Percentiles rank a stretch among this genome's conserved stretches.
phyloP scores from a whole-genome alignment of 345 rosid species.

The Syzygium aromaticum region DNA sequence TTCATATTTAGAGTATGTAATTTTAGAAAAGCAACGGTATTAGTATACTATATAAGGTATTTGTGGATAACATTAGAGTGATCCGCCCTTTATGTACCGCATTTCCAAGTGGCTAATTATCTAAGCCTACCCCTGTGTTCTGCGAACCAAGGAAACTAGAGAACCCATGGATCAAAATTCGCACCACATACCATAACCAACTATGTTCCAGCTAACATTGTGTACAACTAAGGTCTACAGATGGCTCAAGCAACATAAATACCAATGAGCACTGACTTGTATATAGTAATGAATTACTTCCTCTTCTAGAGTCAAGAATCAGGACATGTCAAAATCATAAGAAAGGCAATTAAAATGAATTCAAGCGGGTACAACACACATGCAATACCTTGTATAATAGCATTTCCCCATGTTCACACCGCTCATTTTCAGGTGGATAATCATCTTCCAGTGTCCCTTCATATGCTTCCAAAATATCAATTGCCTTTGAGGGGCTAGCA shows the following conservation, averaged over 20 bases:
- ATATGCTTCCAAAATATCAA: slow-evolving; percentile 95
- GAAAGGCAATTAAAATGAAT: background rate
- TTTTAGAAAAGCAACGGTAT: background rate
- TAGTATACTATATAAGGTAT: background rate
- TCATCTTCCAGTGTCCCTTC: slow-evolving; percentile 99
- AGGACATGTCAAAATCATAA: background rate
- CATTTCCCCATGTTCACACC: slow-evolving; percentile 96
- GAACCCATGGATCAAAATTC: background rate
- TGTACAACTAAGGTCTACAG: background rate
- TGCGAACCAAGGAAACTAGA: background rate
- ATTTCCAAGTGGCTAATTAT: background rate
- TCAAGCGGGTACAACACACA: background rate
- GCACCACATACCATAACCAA: background rate
- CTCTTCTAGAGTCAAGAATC: background rate
- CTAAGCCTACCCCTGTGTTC: background rate
- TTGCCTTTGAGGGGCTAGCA: slow-evolving; percentile 80
- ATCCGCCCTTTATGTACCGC: background rate
- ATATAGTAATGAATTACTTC: background rate
- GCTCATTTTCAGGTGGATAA: slow-evolving; percentile 96
- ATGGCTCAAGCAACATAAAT: background rate
- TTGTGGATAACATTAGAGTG: background rate
- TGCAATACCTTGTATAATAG: slow-evolving; percentile 80
- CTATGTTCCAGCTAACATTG: background rate
- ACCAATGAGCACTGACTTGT: background rate
- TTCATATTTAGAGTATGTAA: background rate